A percentile compares a stretch with the other conserved stretches of the same genome.
phyloP scores from a whole-genome alignment of 768 basidiomycete species.

The button mushroom (Agaricus bisporus) region DNA sequence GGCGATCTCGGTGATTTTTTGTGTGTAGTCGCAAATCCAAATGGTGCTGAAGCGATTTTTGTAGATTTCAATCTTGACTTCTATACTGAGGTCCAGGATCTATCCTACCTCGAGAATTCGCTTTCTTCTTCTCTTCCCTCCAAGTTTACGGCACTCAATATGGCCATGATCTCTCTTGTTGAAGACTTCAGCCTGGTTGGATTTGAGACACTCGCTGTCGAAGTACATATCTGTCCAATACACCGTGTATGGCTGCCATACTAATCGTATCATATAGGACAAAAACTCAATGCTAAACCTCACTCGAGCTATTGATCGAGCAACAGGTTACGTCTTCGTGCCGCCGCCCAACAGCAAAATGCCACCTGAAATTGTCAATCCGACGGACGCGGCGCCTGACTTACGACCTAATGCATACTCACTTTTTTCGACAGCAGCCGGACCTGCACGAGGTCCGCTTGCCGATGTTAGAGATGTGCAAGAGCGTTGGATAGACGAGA shows the following conservation, averaged over 20 bases:
- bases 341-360: slow-evolving; percentile 35
- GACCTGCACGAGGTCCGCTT: slow-evolving; percentile 40
- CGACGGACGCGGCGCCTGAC: slow-evolving; percentile 29
- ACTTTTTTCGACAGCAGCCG: slow-evolving; percentile 62
- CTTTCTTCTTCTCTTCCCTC: slow-evolving; percentile 56
- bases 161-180: slow-evolving; percentile 86
- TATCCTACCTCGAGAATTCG: slow-evolving; percentile 78
- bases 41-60: background rate
- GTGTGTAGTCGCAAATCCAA: slow-evolving; percentile 3
- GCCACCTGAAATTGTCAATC: slow-evolving; percentile 30
- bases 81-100: slow-evolving; percentile 97
- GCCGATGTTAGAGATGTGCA: slow-evolving; percentile 73
- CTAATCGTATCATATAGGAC: slow-evolving; percentile 45
- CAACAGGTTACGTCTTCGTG: slow-evolving; percentile 87
- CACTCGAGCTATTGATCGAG: slow-evolving; percentile 78
- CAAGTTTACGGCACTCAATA: slow-evolving; percentile 74
- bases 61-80: slow-evolving; percentile 95
- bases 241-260: background rate
- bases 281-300: slow-evolving; percentile 93
- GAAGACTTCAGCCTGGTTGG: slow-evolving; percentile 92
- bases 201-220: slow-evolving; percentile 95
- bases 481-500: slow-evolving; percentile 89
- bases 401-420: slow-evolving; percentile 59
- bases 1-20: slow-evolving; percentile 75
- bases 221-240: slow-evolving; percentile 38